Percentiles rank a stretch among this genome's conserved stretches.
phyloP scores from a whole-genome alignment of 345 rosid species.

The Bretschneidera sinensis region DNA sequence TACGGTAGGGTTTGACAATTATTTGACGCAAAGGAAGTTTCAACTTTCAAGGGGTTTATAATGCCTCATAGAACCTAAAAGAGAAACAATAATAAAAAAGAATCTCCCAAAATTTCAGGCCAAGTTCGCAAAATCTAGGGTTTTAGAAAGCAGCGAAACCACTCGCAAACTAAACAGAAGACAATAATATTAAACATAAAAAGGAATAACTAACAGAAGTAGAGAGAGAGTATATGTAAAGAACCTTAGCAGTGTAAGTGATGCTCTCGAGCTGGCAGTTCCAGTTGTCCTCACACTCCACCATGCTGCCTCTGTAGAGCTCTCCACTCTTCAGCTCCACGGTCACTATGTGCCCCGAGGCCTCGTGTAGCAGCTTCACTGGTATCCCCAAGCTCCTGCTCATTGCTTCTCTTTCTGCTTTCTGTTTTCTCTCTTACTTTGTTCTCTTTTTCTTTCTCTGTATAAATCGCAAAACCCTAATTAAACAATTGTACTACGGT shows the following conservation, averaged over 20 bases:
- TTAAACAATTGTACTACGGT: neutral
- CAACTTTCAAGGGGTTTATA: neutral
- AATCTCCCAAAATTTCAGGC: neutral
- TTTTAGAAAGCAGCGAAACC: conserved; percentile 8
- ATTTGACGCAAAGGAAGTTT: neutral
- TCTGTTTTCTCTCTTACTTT: no score
- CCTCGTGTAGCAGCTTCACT: conserved; percentile 84
- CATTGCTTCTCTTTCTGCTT: no score
- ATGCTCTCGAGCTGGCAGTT: conserved; percentile 84
- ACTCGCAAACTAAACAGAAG: neutral
- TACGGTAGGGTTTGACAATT: neutral
- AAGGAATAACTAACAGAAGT: neutral
- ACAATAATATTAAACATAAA: no score
- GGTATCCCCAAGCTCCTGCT: conserved; percentile 88
- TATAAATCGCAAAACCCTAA: conserved; percentile 50
- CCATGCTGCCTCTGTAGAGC: conserved; percentile 83
- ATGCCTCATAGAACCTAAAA: neutral
- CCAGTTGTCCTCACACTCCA: conserved; percentile 95
- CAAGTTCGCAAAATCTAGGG: conserved; percentile 21
- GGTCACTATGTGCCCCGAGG: conserved; percentile 76
- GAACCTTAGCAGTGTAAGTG: conserved; percentile 74
- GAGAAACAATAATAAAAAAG: no score
- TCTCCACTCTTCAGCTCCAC: conserved; percentile 90
- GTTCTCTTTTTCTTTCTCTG: neutral
- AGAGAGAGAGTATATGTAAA: neutral